Conservation (phyloP, 768 basidiomycete genomes). For the Lactarius sp. region DNA sequence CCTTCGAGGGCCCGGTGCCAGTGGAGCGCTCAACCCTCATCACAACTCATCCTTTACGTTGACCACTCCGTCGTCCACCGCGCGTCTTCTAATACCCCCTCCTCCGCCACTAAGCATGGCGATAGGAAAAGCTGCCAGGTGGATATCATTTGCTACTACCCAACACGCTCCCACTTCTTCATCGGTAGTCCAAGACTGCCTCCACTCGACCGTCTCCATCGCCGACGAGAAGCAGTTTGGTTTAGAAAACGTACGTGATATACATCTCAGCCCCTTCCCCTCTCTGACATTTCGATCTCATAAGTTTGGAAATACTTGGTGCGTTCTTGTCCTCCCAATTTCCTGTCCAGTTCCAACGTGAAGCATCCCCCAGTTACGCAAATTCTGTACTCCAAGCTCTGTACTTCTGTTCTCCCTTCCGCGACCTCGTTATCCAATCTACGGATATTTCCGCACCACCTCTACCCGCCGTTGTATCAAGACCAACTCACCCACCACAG, state of each 20-base stretch:
- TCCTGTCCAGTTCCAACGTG: background rate
- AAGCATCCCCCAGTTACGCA: conserved; percentile 63
- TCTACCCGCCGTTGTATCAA: conserved; percentile 31
- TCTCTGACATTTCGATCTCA: conserved; percentile 5
- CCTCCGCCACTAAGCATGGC: conserved; percentile 17
- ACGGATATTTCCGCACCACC: conserved; percentile 46
- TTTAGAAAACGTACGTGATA: conserved; percentile 80
- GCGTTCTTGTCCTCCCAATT: conserved; percentile 23
- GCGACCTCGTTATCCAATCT: conserved; percentile 79
- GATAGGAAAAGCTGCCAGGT: conserved; percentile 25
- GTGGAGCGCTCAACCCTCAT: background rate
- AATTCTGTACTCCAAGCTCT: conserved; percentile 98
- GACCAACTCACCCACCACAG: conserved; percentile 28
- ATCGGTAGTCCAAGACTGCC: background rate
- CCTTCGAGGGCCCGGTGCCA: background rate
- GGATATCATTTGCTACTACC: conserved; percentile 22
- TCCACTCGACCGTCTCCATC: conserved; percentile 35
- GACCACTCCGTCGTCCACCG: background rate
- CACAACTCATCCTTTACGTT: conserved; percentile 2
- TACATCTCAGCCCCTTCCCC: conserved; percentile 24
- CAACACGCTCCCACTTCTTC: conserved; percentile 17
- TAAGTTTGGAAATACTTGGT: conserved; percentile 98
- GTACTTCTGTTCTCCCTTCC: conserved; percentile 92
- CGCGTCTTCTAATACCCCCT: background rate
- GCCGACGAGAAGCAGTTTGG: conserved; percentile 89